Base-by-base conservation (phyloP, 108 stramenopile genomes). In the Pseudonitzschia pungens region DNA sequence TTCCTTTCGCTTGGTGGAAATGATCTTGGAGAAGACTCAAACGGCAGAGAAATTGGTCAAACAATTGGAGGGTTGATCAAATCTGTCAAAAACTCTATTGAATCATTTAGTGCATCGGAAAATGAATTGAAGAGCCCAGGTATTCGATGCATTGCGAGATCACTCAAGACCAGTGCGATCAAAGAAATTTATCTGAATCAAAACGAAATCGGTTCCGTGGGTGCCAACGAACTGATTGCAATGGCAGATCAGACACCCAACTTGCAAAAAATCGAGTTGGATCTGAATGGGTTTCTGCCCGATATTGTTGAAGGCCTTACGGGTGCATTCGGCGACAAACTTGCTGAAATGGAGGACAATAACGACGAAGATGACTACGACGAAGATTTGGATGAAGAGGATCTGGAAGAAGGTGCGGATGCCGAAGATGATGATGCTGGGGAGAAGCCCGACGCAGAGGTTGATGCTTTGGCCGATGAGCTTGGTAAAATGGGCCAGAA, bases 1-100 rank as follows among this genome's bases (percentile, higher is more conserved):
- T 59, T 69, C 36, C 51, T 76, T 5, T 42, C n/a, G 29, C 31
- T 76, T 21, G 50, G 69, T 64, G 64, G 64, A 22, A 65, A 65
- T 18, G 64, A 65, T 9, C 16, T 65, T n/a, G 64, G 42, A 41
- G 64, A 36, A 40, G 64, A 65, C 26, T 26, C n/a, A 8, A 58
- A 31, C 15, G 16, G n/a, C 50, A 36, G 36, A 36, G 57, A 58
- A 26, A 26, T 21, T 9, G n/a, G 15, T 14, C 21, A 58, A 26
- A 27, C 24, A 15, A 26, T 58, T 58, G 57, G 10, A 58, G 26
- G 15, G 26, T 26, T 58, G 29, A 58, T 58, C 27, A 16, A 21
- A 26, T 58, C 57, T 21, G 26, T 58, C 57, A 58, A 58, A 26
- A 26, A 26, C 15, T 58, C 57, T 6, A 58, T 58, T 27, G 57